phyloP scores from a whole-genome alignment of 129 eudicot genomes.

The Oenanthe sinensis region DNA sequence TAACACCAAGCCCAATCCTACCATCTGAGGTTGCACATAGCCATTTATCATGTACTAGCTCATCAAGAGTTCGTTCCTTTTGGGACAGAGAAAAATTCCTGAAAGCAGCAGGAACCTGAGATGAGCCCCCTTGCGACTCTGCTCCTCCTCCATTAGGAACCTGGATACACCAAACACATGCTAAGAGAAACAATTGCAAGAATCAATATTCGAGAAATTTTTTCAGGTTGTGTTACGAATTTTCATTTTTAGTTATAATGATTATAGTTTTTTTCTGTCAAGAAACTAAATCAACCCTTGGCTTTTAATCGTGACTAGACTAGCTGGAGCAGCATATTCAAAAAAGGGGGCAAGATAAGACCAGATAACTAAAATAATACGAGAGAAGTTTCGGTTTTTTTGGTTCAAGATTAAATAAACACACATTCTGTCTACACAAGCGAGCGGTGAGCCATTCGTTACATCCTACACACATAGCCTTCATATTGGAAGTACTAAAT shows the following conservation, averaged over 20 bases:
- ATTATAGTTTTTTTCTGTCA: neutral
- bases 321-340: neutral
- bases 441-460: neutral
- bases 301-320: neutral
- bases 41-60: constrained; percentile 74
- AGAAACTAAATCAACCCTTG: neutral
- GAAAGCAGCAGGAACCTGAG: constrained; percentile 60
- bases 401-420: too few species aligned
- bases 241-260: neutral
- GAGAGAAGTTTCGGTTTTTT: neutral
- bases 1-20: constrained; percentile 68
- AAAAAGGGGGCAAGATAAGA: neutral
- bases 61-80: constrained; percentile 72
- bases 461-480: neutral
- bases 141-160: constrained; percentile 28
- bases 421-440: neutral
- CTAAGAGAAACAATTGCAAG: neutral
- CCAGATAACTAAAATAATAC: neutral
- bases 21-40: constrained; percentile 50
- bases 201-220: neutral
- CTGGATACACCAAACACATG: constrained; percentile 16
- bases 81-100: constrained; percentile 70
- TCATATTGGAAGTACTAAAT: neutral
- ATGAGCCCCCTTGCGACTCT: constrained; percentile 38
- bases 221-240: neutral